These are phyloP conservation scores for Moniliella sp. DNA, from an alignment of 1,284 basidiomycete species.

Conservation along the genomic window DNA sequence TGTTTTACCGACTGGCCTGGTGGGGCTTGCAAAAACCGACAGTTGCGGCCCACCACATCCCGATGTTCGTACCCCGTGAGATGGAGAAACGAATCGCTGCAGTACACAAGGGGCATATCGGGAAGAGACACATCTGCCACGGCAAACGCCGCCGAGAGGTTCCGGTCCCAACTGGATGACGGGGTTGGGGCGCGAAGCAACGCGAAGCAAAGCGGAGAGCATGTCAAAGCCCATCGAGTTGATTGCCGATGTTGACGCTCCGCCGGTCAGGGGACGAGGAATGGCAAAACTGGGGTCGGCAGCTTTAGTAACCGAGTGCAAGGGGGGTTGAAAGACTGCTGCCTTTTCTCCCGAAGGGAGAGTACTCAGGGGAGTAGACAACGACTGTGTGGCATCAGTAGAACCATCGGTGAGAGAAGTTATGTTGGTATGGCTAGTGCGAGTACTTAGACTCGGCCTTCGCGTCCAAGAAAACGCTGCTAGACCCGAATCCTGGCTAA, in stretches of 20 bases:
- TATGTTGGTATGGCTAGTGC: too few species aligned
- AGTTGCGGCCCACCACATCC: constrained; percentile 36
- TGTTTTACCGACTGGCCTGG: constrained; percentile 47
- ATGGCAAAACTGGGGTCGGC: too few species aligned
- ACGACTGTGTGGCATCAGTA: not conserved
- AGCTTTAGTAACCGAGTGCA: not conserved
- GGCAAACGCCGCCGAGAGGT: constrained; percentile 67
- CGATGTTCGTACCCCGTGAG: constrained; percentile 56
- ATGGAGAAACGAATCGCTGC: constrained; percentile 53
- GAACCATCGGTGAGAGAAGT: not conserved
- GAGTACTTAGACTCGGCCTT: too few species aligned
- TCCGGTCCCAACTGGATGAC: constrained; percentile 64
- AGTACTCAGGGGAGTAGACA: not conserved
- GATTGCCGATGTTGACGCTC: constrained; percentile 41
- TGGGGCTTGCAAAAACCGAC: constrained; percentile 47
- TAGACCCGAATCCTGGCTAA: too few species aligned
- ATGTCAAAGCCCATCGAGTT: constrained; percentile 75
- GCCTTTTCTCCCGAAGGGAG: not conserved
- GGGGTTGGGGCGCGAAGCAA: constrained; percentile 53
- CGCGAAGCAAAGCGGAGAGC: constrained; percentile 55
- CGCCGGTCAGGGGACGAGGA: too few species aligned
- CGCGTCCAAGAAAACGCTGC: too few species aligned
- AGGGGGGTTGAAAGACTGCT: not conserved
- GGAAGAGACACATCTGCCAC: constrained; percentile 60
- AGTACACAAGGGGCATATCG: constrained; percentile 69